Conservation (phyloP, 1,284 basidiomycete genomes). For the Trametes pubescens region DNA sequence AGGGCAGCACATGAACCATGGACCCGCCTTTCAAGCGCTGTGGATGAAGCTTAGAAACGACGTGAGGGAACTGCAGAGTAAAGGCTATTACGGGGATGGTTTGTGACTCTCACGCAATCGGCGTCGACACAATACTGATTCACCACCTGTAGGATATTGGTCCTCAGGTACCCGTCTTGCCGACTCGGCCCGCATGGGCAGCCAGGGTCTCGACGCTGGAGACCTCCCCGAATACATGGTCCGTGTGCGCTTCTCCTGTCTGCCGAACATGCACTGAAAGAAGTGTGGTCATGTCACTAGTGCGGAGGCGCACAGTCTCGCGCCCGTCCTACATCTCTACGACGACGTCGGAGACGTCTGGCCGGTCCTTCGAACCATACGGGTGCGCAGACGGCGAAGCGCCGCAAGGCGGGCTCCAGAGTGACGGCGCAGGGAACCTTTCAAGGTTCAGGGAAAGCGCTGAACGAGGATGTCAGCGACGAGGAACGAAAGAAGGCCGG, state of each 20-base stretch:
- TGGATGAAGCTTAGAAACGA: slow-evolving; percentile 72
- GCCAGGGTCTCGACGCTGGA: slow-evolving; percentile 57
- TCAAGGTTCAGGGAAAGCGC: slow-evolving; percentile 57
- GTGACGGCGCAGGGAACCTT: slow-evolving; percentile 69
- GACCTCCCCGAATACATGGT: slow-evolving; percentile 83
- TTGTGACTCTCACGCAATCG: slow-evolving; percentile 15
- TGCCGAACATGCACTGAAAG: background rate
- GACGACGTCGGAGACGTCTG: slow-evolving; percentile 52
- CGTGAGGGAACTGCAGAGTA: slow-evolving; percentile 69
- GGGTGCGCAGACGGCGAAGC: slow-evolving; percentile 66
- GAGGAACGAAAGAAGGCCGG: slow-evolving; percentile 53
- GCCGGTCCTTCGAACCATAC: slow-evolving; percentile 61
- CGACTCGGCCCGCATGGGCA: slow-evolving; percentile 64
- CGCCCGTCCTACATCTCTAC: slow-evolving; percentile 56
- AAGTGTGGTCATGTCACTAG: slow-evolving; percentile 45
- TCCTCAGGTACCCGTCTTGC: slow-evolving; percentile 74
- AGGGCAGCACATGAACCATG: slow-evolving; percentile 79
- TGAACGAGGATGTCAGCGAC: slow-evolving; percentile 56
- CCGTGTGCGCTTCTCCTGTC: slow-evolving; percentile 3
- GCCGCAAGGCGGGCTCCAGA: slow-evolving; percentile 73
- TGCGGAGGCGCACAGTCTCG: slow-evolving; percentile 83
- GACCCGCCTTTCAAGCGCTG: slow-evolving; percentile 73
- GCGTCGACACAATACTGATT: slow-evolving; percentile 11
- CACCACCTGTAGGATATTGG: slow-evolving; percentile 68
- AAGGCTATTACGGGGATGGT: slow-evolving; percentile 86